phyloP scores from a whole-genome alignment of 441 rosid species.

The Bruguiera hainesii region DNA sequence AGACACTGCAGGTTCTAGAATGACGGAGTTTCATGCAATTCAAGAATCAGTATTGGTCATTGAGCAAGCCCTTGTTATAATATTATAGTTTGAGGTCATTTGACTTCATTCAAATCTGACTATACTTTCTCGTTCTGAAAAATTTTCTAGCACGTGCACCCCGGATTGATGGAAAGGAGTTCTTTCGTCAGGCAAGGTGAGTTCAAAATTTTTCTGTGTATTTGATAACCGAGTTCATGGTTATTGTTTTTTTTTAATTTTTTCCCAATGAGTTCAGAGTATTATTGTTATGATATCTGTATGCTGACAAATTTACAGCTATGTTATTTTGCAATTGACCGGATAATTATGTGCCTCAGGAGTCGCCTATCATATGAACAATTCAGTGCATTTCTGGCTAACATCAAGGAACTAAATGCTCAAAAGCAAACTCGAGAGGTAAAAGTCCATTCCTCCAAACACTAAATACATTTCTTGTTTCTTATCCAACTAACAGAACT shows the following conservation, averaged over 20 bases:
- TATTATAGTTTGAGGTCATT: background rate
- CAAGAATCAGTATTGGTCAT: background rate
- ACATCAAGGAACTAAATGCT: conserved; percentile 88
- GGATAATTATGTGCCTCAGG: conserved; percentile 39
- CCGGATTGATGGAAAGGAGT: conserved; percentile 91
- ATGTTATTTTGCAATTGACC: conserved; percentile 11
- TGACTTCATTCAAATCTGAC: conserved; percentile 15
- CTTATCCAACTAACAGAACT: conserved; percentile 8
- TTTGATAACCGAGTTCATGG: background rate
- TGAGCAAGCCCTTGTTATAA: background rate
- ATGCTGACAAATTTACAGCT: background rate
- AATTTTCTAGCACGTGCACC: conserved; percentile 43
- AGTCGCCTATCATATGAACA: conserved; percentile 88
- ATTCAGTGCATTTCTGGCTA: conserved; percentile 90
- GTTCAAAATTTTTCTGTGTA: conserved; percentile 2
- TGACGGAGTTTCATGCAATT: background rate
- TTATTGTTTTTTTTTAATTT: no score
- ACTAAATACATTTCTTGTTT: background rate
- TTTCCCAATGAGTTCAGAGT: no score
- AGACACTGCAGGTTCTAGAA: background rate
- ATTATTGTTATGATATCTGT: background rate
- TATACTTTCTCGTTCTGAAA: conserved; percentile 6
- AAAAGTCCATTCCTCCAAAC: conserved; percentile 13
- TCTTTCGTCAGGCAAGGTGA: conserved; percentile 94
- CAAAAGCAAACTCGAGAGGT: conserved; percentile 92